These are phyloP conservation scores for Lactifluus pinguis DNA, from an alignment of 768 basidiomycete genomes.

Conservation along the genomic window DNA sequence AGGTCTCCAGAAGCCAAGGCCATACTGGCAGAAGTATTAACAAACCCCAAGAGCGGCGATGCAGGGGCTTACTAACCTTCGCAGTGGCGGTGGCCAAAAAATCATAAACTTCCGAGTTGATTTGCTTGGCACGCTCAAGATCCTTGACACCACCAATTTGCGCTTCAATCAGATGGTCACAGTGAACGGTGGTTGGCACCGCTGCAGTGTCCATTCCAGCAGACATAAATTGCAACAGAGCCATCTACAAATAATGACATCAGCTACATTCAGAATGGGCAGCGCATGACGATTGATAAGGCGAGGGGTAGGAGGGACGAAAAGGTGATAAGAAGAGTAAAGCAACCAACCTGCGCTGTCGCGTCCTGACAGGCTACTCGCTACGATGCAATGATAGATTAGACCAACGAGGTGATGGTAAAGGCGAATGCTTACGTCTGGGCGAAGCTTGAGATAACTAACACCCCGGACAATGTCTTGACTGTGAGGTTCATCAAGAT, in stretches of 20 bases:
- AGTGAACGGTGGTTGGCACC: conserved; percentile 97
- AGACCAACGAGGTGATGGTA: conserved; percentile 11
- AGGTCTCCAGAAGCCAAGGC: conserved; percentile 99
- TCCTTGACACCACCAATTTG: conserved; percentile 92
- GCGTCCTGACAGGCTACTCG: conserved; percentile 90
- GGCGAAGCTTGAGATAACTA: conserved; percentile 95
- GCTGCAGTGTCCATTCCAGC: conserved; percentile 97
- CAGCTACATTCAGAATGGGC: not conserved
- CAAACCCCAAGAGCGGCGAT: not conserved
- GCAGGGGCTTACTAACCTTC: conserved; percentile 41
- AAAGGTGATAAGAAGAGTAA: not conserved
- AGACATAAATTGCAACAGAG: conserved; percentile 99
- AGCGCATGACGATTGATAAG: not conserved
- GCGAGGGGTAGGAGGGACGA: not conserved
- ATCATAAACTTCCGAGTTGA: conserved; percentile 99
- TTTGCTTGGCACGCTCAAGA: conserved; percentile 81
- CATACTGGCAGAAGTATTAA: conserved; percentile 48
- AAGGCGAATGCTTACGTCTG: conserved; percentile 62
- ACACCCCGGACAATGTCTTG: conserved; percentile 87
- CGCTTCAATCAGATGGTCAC: conserved; percentile 98
- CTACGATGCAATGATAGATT: conserved; percentile 29
- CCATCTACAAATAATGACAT: conserved; percentile 58
- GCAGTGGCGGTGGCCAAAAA: conserved; percentile 96
- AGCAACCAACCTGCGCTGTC: conserved; percentile 52
- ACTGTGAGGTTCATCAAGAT: conserved; percentile 87